These are phyloP conservation scores for Brassica juncea DNA, from an alignment of 345 rosid genomes.

Conservation along the genomic window DNA sequence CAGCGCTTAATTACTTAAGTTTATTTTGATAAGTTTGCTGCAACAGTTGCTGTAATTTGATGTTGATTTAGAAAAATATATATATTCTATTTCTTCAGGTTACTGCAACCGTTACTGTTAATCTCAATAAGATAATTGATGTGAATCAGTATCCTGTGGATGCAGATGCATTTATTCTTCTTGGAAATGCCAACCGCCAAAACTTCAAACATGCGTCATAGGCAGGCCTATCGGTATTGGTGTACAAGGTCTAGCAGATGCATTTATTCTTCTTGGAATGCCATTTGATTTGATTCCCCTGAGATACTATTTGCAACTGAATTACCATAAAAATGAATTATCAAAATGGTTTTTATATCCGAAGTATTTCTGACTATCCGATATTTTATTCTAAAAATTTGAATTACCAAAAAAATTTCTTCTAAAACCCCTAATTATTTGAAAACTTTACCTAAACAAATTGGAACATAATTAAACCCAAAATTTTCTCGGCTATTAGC, in stretches of 20 bases:
- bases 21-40: neutral
- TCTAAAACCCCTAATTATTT: too few species aligned
- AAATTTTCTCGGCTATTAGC: too few species aligned
- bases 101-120: constrained; percentile 59
- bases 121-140: constrained; percentile 84
- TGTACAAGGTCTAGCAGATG: constrained; percentile 94
- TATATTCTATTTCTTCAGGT: constrained; percentile 46
- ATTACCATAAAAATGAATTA: too few species aligned
- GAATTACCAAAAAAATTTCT: too few species aligned
- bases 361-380: too few species aligned
- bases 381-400: too few species aligned
- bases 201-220: constrained; percentile 76
- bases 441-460: too few species aligned
- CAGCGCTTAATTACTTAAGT: constrained; percentile 10
- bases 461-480: too few species aligned
- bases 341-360: too few species aligned
- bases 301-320: constrained; percentile 48
- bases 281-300: constrained; percentile 83
- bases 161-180: too few species aligned
- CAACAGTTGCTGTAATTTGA: neutral
- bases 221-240: constrained; percentile 98
- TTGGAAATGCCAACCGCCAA: constrained; percentile 48
- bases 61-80: neutral
- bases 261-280: constrained; percentile 89
- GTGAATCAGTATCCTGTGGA: constrained; percentile 93